Base-by-base conservation (phyloP, 2,329 filamentous ascomycete species). In the Phaeosphaeriaceae sp. region DNA sequence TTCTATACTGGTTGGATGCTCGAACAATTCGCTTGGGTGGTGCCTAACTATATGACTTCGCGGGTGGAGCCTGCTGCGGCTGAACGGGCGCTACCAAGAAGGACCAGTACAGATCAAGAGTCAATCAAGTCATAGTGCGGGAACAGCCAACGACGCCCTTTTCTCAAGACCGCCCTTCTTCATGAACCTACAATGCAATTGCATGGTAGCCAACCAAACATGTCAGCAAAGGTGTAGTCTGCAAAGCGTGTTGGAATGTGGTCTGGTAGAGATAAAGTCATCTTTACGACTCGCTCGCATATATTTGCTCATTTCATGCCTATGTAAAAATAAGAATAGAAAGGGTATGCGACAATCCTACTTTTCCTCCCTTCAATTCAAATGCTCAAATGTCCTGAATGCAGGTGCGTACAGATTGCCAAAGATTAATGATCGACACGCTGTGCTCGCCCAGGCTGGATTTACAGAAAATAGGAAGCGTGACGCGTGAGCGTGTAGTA, bases 321-420 rank as follows among this genome's bases (percentile, higher is more conserved):
- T 40, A 40, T 40, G 36, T 40, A 40, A 7, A 40, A 15, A 49
- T 22, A 40, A 41, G 51, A 36, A 56, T 48, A 33, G 44, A 46
- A 45, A 46, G 47, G 55, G 55, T 57, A 57, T 57, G 55, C 46
- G 25, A 25, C 22, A 24, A 47, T 57, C 46, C 51, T 27, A 40
- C 25, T 45, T 50, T 50, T 51, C 13, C n/a, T 48, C 27, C 24
- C 42, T n/a, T 41, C 22, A 31, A 36, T 31, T 20, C 54, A 57
- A 53, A 56, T 52, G 49, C 50, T 13, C 22, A 31, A 48, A 11
- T 15, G 24, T 48, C 11, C 46, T 31, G 20, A 9, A 24, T 25
- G 24, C 46, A 19, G 46, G 19, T 46, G 20, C 20, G 44, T n/a
- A 7, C 36, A 40, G 15, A 40, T 40, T n/a, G 36, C 36, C 36